Evolutionary conservation across 2,329 filamentous ascomycete species (phyloP), one percentile per base, ranked within the genome.

Genomic region (Neofusicoccum umdonicola): DNA sequence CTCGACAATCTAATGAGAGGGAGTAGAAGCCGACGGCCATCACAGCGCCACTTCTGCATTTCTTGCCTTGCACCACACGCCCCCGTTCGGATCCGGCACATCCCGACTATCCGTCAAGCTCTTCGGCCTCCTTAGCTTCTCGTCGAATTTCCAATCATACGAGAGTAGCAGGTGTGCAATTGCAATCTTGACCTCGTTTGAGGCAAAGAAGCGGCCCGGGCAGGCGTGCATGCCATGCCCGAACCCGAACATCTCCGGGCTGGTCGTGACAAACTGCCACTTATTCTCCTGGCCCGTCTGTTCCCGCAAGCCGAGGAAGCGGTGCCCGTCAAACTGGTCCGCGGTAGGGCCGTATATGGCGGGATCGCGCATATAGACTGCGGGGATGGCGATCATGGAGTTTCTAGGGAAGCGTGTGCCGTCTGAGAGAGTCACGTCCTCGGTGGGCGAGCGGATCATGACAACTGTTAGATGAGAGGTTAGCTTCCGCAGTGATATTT

Each of bases 141-240:
- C 62, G 5, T 19, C 62, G 15, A 63, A 63, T 27, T 68, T 70
- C n/a, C 75, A 65, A 51, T 76, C 73, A 50, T 71, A 76, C 22
- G 70, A 65, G 11, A 73, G 60, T 3, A 76, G 27, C 41, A 71
- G 47, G 11, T 71, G 66, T 9, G 70, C 71, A 2, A 75, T 27
- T 11, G 74, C 69, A 67, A 75, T 71, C 65, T 76, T 76, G 50
- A 76, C 73, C 65, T 76, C 72, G 35, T 71, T 72, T 2, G 67
- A 60, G 1, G 74, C 74, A 19, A 75, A 76, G 66, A 75, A 75
- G 5, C 74, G 67, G 0, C 74, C 74, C 0, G 74, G 73, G 37
- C 74, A 76, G 0, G 72, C 71, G 61, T 76, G 73, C 3, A 67
- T 60, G 2, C 74, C 74, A 44, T 75, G 74, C 0, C 74, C 74